Evolutionary conservation across 768 basidiomycete genomes (phyloP).

Genomic region (Russula emetica): DNA sequence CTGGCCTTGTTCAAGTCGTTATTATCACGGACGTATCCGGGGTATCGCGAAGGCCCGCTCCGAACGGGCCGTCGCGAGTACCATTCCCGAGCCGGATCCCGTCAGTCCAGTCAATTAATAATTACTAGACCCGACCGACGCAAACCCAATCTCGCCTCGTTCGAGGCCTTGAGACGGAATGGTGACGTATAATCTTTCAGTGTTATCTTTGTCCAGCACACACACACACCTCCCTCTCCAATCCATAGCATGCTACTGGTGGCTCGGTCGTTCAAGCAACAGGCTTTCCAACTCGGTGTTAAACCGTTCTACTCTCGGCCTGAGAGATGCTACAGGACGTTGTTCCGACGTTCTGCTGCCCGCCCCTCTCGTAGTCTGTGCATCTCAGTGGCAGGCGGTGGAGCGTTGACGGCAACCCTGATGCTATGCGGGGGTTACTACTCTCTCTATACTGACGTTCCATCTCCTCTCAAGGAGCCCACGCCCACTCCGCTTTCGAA

Average conservation of each 20-base stretch:
- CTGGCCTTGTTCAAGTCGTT: too few relatives aligned
- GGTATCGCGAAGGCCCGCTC: too few relatives aligned
- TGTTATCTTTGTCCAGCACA: too few relatives aligned
- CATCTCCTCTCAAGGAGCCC: conserved; percentile 15
- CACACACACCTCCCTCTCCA: not conserved
- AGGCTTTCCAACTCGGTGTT: not conserved
- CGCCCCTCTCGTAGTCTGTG: conserved; percentile 7
- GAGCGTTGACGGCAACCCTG: conserved; percentile 22
- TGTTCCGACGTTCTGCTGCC: not conserved
- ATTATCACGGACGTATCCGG: too few relatives aligned
- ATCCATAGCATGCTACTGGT: not conserved
- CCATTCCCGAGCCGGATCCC: not conserved
- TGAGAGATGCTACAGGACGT: not conserved
- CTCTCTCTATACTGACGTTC: conserved; percentile 31
- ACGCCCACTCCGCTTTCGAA: conserved; percentile 29
- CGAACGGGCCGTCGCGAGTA: not conserved
- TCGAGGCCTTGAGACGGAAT: too few relatives aligned
- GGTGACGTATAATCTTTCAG: not conserved
- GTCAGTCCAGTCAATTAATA: too few relatives aligned
- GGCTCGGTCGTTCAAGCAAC: conserved; percentile 4
- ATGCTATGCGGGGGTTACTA: conserved; percentile 19
- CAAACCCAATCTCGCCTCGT: too few relatives aligned
- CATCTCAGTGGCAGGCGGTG: conserved; percentile 17
- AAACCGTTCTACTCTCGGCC: not conserved
- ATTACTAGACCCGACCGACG: too few relatives aligned